These are phyloP conservation scores for Penicillium janthinellum DNA, from an alignment of 2,329 filamentous ascomycete species.

Conservation along the genomic window DNA sequence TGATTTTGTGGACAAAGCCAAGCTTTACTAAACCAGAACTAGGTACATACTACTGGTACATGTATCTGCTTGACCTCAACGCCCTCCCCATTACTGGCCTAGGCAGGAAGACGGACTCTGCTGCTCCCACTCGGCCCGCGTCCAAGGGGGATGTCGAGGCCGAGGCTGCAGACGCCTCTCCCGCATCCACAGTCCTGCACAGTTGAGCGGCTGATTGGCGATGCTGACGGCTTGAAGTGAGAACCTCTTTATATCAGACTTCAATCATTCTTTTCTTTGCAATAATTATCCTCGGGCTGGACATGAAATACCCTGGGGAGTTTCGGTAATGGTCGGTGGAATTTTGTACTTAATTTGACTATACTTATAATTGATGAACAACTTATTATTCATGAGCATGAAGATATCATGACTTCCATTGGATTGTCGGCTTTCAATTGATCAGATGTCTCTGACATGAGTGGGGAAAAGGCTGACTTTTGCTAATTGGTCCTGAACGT, in stretches of 20 bases:
- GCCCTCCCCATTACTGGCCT: conserved; percentile 18
- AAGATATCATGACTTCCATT: neutral
- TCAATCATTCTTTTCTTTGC: neutral
- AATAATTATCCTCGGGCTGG: neutral
- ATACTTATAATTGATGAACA: neutral
- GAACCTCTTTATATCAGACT: neutral
- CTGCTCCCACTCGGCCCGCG: neutral
- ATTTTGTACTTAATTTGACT: neutral
- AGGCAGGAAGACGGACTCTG: conserved; percentile 3
- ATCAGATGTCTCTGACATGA: too few relatives aligned
- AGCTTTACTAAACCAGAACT: neutral
- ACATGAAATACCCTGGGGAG: neutral
- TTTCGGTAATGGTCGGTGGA: neutral
- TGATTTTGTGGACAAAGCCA: neutral
- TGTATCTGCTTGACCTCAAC: conserved; percentile 41
- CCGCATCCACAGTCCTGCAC: neutral
- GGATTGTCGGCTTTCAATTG: too few relatives aligned
- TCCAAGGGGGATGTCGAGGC: conserved; percentile 11
- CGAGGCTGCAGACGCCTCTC: conserved; percentile 2
- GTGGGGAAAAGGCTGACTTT: too few relatives aligned
- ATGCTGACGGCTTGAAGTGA: too few relatives aligned
- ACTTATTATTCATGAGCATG: neutral
- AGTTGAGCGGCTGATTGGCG: neutral
- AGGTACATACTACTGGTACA: conserved; percentile 52
- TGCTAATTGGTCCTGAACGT: too few relatives aligned